Evolutionary conservation across 2,329 filamentous ascomycete genomes (phyloP), one percentile per base, ranked within the genome.

Genomic region (Simplicillium aogashimaense): DNA sequence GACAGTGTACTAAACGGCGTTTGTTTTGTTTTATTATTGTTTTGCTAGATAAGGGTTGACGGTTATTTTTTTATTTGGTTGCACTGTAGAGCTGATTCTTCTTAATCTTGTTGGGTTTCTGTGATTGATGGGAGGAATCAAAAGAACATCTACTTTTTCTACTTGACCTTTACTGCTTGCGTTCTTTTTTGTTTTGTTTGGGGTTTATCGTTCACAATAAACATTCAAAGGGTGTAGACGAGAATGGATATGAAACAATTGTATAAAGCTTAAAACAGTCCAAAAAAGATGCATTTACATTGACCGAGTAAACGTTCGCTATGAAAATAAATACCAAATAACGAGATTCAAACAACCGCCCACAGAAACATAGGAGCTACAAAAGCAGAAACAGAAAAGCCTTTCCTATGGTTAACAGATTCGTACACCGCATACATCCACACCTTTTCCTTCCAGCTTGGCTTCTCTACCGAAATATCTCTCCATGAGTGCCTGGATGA

Each of bases 391-490:
- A 18, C 34, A 41, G 29, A 13, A 35, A 14, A 36, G 18, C n/a
- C 4, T 16, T 37, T 30, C 2, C 9, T 3, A 15, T 16, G 31
- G 13, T 52, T 43, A 84, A 53, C 81, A 86, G 28, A 89, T 75
- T 53, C 75, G 67, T 38, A 88, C 64, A 4, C 84, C 83, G 50
- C 83, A 87, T n/a, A 86, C 74, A 53, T 86, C 79, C 2, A 88
- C 67, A n/a, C 74, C 75, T 53, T 78, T 79, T 29, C 77, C 76
- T 55, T 85, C 75, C 15, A 86, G 74, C 47, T 70, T 69, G 9
- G 78, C 78, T 36, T 67, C 59, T 13, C 80, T 66, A 25, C 67
- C 76, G 60, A 86, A 88, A 61, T 86, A 90, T 47, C 74, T 61
- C 45, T 59, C 67, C 35, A 76, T 64, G 38, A 84, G 64, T 40